These are phyloP conservation scores for Neonectria ditissima DNA, from an alignment of 2,329 filamentous ascomycete species.

Conservation along the genomic window DNA sequence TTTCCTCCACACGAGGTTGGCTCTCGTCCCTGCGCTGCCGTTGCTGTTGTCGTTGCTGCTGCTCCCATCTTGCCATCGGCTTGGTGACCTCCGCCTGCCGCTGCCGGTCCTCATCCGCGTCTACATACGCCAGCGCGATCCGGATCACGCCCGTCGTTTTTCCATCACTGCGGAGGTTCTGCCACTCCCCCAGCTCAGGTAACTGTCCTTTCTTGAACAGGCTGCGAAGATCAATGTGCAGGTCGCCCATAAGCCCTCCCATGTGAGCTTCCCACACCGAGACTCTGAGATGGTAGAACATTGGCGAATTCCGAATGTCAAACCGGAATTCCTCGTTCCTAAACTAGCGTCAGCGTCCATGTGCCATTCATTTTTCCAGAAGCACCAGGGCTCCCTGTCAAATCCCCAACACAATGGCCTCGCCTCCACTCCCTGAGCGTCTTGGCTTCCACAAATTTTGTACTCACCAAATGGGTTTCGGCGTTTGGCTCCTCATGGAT, in stretches of 20 bases:
- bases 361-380: slow-evolving; percentile 22
- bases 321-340: slow-evolving; percentile 45
- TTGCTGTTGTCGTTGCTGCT: slow-evolving; percentile 16
- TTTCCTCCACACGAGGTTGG: slow-evolving; percentile 38
- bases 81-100: slow-evolving; percentile 32
- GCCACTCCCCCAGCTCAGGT: slow-evolving; percentile 39
- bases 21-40: slow-evolving; percentile 35
- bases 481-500: slow-evolving; percentile 31
- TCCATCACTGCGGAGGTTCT: slow-evolving; percentile 36
- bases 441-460: slow-evolving; percentile 22
- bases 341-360: slow-evolving; percentile 32
- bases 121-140: slow-evolving; percentile 36
- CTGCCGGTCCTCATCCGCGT: slow-evolving; percentile 36
- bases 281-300: slow-evolving; percentile 43
- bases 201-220: slow-evolving; percentile 35
- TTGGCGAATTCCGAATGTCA: slow-evolving; percentile 42
- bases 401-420: slow-evolving; percentile 22
- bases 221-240: slow-evolving; percentile 41
- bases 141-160: slow-evolving; percentile 34
- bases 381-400: slow-evolving; percentile 22
- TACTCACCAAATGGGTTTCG: slow-evolving; percentile 43
- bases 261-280: slow-evolving; percentile 44
- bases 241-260: slow-evolving; percentile 42
- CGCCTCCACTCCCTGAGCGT: slow-evolving; percentile 19
- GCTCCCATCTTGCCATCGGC: slow-evolving; percentile 29